A percentile compares a stretch with the other conserved stretches of the same genome.
phyloP scores from a whole-genome alignment of 139 green algal genomes.

The Chlamydomonas sp. region DNA sequence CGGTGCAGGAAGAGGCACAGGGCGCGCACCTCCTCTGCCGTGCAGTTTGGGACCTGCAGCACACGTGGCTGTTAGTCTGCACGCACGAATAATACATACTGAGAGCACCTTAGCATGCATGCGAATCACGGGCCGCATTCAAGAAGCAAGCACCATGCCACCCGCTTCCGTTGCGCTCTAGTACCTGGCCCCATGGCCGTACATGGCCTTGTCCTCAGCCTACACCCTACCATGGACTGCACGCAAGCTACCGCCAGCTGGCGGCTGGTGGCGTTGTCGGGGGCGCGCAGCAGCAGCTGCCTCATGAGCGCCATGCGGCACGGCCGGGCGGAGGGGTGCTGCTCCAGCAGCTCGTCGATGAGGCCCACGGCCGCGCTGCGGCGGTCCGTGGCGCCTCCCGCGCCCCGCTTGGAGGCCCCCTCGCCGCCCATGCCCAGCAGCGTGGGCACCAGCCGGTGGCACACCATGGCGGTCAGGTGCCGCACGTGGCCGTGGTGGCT shows the following conservation, averaged over 20 bases:
- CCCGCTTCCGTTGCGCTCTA: neutral
- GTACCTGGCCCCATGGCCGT: too few species aligned
- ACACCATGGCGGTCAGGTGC: constrained; percentile 48
- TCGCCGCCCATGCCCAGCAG: constrained; percentile 41
- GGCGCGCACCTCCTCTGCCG: neutral
- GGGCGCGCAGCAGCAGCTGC: constrained; percentile 62
- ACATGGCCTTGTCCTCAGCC: too few species aligned
- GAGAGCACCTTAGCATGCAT: neutral
- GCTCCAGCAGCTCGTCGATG: constrained; percentile 29
- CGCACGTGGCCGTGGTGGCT: constrained; percentile 52
- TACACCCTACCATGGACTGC: constrained; percentile 48
- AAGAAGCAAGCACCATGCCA: neutral
- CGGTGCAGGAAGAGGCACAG: constrained; percentile 48
- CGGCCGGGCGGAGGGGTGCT: neutral
- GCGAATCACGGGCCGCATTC: too few species aligned
- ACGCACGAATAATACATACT: neutral
- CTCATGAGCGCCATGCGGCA: constrained; percentile 51
- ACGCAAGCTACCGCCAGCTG: constrained; percentile 48
- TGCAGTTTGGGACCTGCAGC: constrained; percentile 8
- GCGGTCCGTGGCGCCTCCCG: constrained; percentile 16
- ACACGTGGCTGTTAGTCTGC: too few species aligned
- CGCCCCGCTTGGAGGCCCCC: constrained; percentile 6
- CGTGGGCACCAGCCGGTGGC: constrained; percentile 55
- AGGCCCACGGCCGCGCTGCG: constrained; percentile 48
- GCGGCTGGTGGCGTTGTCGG: constrained; percentile 72